Evolutionary conservation across 345 rosid species (phyloP), one percentile per base, ranked within the genome.

Genomic region (Limnanthes douglasii): DNA sequence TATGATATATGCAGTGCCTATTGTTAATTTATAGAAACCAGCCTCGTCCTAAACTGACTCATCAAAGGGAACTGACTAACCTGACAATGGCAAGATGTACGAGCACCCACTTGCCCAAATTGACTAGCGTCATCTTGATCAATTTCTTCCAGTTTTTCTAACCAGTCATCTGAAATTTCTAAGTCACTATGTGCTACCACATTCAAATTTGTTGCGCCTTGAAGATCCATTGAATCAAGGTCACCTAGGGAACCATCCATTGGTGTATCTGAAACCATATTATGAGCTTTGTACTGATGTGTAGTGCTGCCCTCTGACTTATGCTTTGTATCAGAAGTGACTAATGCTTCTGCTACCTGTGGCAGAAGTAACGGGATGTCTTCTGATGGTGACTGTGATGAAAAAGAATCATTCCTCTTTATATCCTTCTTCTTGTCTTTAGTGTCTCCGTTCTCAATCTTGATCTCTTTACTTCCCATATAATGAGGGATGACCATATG

Each of bases 401-500:
- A 59, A 41, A 65, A 64, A 0, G 70, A 61, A 50, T 69, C 60
- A 25, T 53, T 64, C 60, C 63, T 50, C 43, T 21, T 15, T 34
- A 60, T 40, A 34, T 45, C 56, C 34, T 55, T 61, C 16, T 42
- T 48, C 17, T 60, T 50, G 2, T 64, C 52, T 39, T 68, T 49
- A n/a, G 53, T 41, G 18, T 56, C 62, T 48, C 50, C 64, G 24
- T 17, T 33, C 14, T 65, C 56, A 23, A 73, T 74, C 46, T 70
- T 57, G 2, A 79, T 60, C 54, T 75, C 78, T 37, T 48, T 53
- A 55, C 77, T 73, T 57, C 90, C 78, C 77, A 79, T 62, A 59
- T 88, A 88, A 68, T 73, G 97, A 56, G 97, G 97, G 12, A 88
- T 62, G 53, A 88, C 97, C 97, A 79, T 88, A 52, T 76, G 86